These are phyloP conservation scores for Rhynchosporium agropyri DNA, from an alignment of 2,329 filamentous ascomycete genomes.

Conservation along the genomic window DNA sequence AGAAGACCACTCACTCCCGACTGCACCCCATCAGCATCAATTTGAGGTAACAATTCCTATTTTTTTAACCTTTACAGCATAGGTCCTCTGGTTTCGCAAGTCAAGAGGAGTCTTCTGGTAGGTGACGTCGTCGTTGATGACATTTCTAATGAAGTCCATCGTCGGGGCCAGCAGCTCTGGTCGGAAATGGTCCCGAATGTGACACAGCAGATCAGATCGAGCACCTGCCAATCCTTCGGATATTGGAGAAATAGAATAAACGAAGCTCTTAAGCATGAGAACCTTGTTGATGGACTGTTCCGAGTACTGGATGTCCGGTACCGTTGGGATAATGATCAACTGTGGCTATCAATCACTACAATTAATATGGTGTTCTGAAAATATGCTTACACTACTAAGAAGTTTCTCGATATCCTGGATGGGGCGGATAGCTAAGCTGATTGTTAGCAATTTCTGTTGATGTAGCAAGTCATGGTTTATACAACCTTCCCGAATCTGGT, in stretches of 20 bases:
- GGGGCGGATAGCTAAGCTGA: slow-evolving; percentile 62
- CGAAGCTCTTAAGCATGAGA: slow-evolving; percentile 82
- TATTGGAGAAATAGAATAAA: slow-evolving; percentile 67
- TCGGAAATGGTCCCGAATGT: slow-evolving; percentile 71
- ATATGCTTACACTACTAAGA: slow-evolving; percentile 66
- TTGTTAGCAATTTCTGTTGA: background rate
- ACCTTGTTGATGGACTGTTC: slow-evolving; percentile 87
- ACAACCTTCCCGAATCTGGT: slow-evolving; percentile 68
- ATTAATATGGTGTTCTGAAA: background rate
- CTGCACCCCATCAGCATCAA: slow-evolving; percentile 45
- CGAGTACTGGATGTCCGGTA: slow-evolving; percentile 65
- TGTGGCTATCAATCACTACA: slow-evolving; percentile 42
- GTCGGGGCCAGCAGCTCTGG: slow-evolving; percentile 63
- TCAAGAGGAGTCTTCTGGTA: slow-evolving; percentile 82
- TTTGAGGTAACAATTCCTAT: background rate
- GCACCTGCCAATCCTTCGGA: slow-evolving; percentile 68
- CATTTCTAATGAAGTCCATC: slow-evolving; percentile 64
- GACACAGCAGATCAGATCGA: slow-evolving; percentile 63
- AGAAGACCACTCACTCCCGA: slow-evolving; percentile 82
- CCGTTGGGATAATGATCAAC: slow-evolving; percentile 75
- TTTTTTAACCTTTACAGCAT: slow-evolving; percentile 73
- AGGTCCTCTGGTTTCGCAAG: slow-evolving; percentile 84
- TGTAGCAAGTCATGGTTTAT: slow-evolving; percentile 18
- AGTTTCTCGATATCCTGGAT: slow-evolving; percentile 81
- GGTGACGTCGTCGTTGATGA: slow-evolving; percentile 79